A percentile compares a stretch with the other conserved stretches of the same genome.
phyloP scores from a whole-genome alignment of 208 protist genomes.

The Acanthamoeba royreba region DNA sequence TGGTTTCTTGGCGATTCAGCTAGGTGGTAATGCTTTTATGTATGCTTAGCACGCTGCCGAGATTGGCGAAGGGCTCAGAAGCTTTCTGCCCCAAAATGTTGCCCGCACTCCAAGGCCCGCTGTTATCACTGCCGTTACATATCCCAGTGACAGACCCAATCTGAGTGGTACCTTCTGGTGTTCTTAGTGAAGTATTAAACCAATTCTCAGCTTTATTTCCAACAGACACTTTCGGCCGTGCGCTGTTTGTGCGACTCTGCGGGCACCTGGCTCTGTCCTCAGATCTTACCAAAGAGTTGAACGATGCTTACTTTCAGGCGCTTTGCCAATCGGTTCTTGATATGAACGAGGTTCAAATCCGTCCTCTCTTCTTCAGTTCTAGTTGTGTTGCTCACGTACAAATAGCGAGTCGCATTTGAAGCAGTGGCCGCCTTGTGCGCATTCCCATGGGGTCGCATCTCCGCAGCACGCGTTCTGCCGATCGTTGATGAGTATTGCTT shows the following conservation, averaged over 20 bases:
- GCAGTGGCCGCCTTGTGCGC: neutral
- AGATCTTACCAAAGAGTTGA: neutral
- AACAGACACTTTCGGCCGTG: neutral
- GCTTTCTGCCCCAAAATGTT: neutral
- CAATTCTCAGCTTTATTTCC: neutral
- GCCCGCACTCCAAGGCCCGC: neutral
- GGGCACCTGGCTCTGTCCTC: neutral
- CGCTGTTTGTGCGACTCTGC: neutral
- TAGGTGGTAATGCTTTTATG: neutral
- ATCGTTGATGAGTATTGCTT: neutral
- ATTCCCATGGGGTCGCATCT: neutral
- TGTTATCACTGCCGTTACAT: neutral
- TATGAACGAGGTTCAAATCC: neutral
- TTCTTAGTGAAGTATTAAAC: too few relatives aligned
- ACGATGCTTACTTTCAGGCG: neutral
- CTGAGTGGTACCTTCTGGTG: neutral
- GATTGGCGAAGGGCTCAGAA: neutral
- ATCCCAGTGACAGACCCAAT: neutral
- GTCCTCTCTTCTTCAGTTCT: too few relatives aligned
- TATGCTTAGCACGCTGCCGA: neutral
- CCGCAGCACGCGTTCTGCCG: neutral
- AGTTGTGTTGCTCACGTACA: too few relatives aligned
- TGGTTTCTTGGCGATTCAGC: neutral
- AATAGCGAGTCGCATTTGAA: slow-evolving; percentile 3
- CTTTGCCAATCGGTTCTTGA: neutral